These are phyloP conservation scores for Harringtonia aguacate DNA, from an alignment of 2,329 filamentous ascomycete genomes.

Conservation along the genomic window DNA sequence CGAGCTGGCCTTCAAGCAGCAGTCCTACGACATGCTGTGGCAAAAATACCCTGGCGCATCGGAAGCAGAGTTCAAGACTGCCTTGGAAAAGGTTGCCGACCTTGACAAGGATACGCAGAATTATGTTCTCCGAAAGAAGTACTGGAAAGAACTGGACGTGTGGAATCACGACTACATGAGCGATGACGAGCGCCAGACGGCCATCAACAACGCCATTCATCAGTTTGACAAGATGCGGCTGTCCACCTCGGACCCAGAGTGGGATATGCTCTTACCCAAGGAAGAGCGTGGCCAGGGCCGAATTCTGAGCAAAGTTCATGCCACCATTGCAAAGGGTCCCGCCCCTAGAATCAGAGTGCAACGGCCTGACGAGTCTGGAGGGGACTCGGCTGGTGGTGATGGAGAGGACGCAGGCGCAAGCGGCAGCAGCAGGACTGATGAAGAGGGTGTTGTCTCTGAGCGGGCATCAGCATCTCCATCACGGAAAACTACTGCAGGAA, in stretches of 20 bases:
- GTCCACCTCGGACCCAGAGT: conserved; percentile 43
- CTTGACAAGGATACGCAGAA: conserved; percentile 35
- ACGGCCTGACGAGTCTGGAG: conserved; percentile 35
- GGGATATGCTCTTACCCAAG: conserved; percentile 49
- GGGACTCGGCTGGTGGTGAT: conserved; percentile 12
- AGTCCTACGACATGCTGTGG: conserved; percentile 36
- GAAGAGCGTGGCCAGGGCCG: conserved; percentile 50
- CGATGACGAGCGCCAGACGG: conserved; percentile 43
- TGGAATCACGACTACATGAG: conserved; percentile 49
- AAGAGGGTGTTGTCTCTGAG: conserved; percentile 15
- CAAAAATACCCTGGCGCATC: conserved; percentile 37
- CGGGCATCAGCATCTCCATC: conserved; percentile 8
- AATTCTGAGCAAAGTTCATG: conserved; percentile 50
- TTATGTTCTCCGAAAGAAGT: conserved; percentile 45
- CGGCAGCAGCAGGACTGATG: conserved; percentile 12
- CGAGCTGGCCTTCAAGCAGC: conserved; percentile 45
- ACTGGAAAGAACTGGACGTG: conserved; percentile 54
- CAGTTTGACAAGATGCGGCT: conserved; percentile 50
- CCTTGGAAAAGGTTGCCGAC: conserved; percentile 48
- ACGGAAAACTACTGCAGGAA: conserved; percentile 24
- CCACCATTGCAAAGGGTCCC: conserved; percentile 43
- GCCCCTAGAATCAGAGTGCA: conserved; percentile 39
- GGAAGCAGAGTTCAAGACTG: conserved; percentile 41
- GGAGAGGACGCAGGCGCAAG: conserved; percentile 27
- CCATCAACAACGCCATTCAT: conserved; percentile 50